phyloP scores from a whole-genome alignment of 768 basidiomycete species.

The Phlebiopsis gigantea region DNA sequence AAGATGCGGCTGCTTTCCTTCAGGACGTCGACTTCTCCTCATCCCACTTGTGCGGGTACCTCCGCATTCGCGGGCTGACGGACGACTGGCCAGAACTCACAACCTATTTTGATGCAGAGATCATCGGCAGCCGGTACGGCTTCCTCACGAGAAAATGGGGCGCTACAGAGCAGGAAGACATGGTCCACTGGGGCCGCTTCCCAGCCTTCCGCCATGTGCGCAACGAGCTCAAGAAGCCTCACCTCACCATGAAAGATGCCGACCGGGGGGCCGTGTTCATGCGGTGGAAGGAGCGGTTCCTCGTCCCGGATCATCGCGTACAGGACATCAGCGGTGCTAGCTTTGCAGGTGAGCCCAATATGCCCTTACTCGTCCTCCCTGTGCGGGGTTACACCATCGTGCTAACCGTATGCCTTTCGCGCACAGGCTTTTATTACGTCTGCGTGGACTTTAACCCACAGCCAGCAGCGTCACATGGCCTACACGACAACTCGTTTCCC shows the following conservation, averaged over 20 bases:
- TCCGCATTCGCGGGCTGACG: conserved; percentile 88
- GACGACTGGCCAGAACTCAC: conserved; percentile 95
- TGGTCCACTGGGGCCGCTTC: conserved; percentile 93
- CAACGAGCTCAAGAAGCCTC: conserved; percentile 71
- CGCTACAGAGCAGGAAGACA: conserved; percentile 85
- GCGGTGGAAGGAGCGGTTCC: conserved; percentile 95
- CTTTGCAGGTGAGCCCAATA: conserved; percentile 82
- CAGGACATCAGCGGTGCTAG: conserved; percentile 93
- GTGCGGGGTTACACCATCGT: background rate
- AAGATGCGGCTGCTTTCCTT: conserved; percentile 6
- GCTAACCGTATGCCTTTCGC: background rate
- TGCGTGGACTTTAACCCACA: conserved; percentile 88
- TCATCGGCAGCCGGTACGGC: conserved; percentile 86
- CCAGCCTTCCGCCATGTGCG: conserved; percentile 83
- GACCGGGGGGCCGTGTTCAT: conserved; percentile 83
- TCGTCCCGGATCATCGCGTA: conserved; percentile 92
- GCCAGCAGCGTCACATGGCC: conserved; percentile 23
- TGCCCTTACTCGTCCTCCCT: background rate
- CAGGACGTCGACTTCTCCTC: conserved; percentile 88
- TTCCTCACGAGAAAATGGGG: conserved; percentile 91
- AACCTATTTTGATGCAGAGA: conserved; percentile 95
- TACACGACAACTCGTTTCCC: conserved; percentile 16
- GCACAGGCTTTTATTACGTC: conserved; percentile 86
- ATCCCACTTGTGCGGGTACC: conserved; percentile 86
- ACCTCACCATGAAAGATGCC: conserved; percentile 67